Conservation (phyloP, 228 moss, liverwort and hornwort genomes). For the Sphagnum magellanicum region DNA sequence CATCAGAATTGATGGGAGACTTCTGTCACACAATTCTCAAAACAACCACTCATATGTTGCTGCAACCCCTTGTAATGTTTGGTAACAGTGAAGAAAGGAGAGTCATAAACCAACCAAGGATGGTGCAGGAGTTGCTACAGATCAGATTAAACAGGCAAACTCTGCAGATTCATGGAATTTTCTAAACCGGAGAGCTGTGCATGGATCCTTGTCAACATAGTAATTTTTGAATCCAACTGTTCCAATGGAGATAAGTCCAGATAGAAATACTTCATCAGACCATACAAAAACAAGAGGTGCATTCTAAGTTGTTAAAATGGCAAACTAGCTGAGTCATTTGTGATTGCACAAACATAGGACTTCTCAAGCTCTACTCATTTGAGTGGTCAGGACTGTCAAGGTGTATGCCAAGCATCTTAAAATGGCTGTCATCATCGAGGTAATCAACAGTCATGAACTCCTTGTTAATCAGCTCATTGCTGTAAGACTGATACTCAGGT, state of each 20-base stretch:
- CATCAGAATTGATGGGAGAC: no score
- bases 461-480: slow-evolving; percentile 70
- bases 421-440: slow-evolving; percentile 41
- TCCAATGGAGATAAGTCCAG: background rate
- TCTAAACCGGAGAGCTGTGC: no score
- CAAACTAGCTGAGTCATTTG: background rate
- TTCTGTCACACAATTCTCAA: no score
- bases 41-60: no score
- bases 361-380: background rate
- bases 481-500: slow-evolving; percentile 85
- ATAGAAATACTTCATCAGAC: background rate
- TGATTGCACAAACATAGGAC: background rate
- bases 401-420: slow-evolving; percentile 71
- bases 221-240: no score
- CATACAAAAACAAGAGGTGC: background rate
- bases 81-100: no score
- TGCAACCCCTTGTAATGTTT: no score
- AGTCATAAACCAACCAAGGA: no score
- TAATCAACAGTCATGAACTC: slow-evolving; percentile 47
- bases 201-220: no score
- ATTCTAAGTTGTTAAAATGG: background rate
- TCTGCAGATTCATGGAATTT: no score
- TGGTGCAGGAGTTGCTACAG: no score
- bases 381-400: slow-evolving; percentile 58
- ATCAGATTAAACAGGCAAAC: no score